Conservation (phyloP, 345 rosid genomes). For the Heritiera littoralis region DNA sequence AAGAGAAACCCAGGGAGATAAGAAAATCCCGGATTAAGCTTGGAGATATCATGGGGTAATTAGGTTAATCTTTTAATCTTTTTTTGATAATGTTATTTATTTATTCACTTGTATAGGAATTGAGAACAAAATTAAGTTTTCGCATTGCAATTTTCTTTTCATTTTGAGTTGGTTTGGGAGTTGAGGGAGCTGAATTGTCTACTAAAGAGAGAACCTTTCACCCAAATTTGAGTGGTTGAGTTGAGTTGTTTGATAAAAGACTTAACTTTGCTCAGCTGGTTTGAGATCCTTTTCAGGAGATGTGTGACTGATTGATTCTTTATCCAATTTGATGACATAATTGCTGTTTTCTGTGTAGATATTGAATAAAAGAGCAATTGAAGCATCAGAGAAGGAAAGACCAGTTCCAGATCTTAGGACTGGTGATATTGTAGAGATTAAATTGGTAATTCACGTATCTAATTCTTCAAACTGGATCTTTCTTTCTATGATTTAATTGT, state of each 20-base stretch:
- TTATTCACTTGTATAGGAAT: background rate
- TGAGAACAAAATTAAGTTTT: background rate
- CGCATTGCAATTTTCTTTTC: background rate
- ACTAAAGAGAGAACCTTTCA: background rate
- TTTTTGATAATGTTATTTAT: background rate
- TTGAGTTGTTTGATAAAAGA: background rate
- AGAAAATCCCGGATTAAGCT: constrained; percentile 56
- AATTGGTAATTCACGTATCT: constrained; percentile 16
- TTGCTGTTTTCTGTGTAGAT: constrained; percentile 44
- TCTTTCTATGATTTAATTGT: background rate
- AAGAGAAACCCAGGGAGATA: constrained; percentile 48
- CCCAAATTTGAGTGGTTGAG: background rate
- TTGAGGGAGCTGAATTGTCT: background rate
- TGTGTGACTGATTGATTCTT: background rate
- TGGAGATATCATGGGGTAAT: constrained; percentile 80
- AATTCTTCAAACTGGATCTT: constrained; percentile 1
- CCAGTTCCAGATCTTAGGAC: constrained; percentile 81
- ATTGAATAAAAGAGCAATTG: constrained; percentile 76
- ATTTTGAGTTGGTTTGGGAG: background rate
- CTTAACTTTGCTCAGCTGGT: constrained; percentile 12
- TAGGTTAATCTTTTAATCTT: background rate
- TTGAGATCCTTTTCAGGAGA: background rate
- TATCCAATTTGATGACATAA: constrained; percentile 1
- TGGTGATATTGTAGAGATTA: constrained; percentile 68
- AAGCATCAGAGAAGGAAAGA: constrained; percentile 64